A percentile compares a stretch with the other conserved stretches of the same genome.
Conservation (phyloP, 2,329 filamentous ascomycete species). For the Aphanocladium album region DNA sequence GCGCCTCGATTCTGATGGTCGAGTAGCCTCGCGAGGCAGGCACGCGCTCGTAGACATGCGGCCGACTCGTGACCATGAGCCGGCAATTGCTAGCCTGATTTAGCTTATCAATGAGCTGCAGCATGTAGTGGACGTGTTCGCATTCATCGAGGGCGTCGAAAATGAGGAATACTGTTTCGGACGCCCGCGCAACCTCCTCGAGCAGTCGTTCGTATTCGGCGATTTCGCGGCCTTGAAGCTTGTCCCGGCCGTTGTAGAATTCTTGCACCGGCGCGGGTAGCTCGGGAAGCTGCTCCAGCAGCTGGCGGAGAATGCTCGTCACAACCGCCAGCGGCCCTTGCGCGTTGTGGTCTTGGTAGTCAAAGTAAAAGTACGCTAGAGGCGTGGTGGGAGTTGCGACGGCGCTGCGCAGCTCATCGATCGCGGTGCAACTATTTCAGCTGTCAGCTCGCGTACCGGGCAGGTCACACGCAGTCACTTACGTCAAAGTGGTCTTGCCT, state of each 20-base stretch:
- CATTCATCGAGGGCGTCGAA: background rate
- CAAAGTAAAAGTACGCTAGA: constrained; percentile 26
- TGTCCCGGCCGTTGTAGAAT: constrained; percentile 18
- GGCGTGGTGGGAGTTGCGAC: background rate
- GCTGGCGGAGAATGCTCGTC: constrained; percentile 23
- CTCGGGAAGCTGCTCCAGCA: constrained; percentile 14
- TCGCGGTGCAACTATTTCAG: background rate
- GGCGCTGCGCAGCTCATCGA: background rate
- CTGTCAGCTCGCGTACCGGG: background rate
- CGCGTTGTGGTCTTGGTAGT: constrained; percentile 23
- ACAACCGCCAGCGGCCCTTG: constrained; percentile 19
- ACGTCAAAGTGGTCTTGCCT: constrained; percentile 21
- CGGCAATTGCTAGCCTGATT: background rate
- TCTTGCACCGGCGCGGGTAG: constrained; percentile 21
- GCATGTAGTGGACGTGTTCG: background rate
- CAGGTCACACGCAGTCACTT: background rate
- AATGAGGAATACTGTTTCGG: background rate
- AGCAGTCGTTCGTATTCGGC: background rate
- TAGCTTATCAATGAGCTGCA: background rate
- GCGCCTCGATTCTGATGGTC: background rate
- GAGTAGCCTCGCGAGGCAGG: background rate
- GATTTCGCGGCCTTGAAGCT: background rate
- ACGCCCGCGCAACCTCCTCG: background rate
- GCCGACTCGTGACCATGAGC: background rate
- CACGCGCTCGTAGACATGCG: background rate